Base-by-base conservation (phyloP, 2,329 filamentous ascomycete genomes). In the Colletotrichum agaves region DNA sequence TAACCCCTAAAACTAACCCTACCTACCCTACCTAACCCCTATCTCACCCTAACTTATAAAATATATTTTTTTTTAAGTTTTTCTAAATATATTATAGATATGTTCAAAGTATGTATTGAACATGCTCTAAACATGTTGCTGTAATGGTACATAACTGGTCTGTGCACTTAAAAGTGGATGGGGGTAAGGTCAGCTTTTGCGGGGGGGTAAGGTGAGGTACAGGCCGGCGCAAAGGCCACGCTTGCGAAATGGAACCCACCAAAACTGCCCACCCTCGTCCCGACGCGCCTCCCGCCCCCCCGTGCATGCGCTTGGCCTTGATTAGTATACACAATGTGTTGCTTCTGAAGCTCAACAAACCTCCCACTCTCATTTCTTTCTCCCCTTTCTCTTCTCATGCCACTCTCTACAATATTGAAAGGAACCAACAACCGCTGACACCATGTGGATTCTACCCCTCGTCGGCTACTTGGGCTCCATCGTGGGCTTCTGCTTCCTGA, bases 361-460 rank as follows among this genome's bases (percentile, higher is more conserved):
- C 27, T 8, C 6, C 27, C 6, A 27, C 23, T 41, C n/a, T 13
- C 23, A 15, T 49, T 39, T 19, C 21, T 35, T 31, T 27, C 57
- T 27, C 19, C 35, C 44, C 15, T 49, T 47, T 43, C 27, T 39
- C 21, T 43, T 33, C 17, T 50, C 58, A 66, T 66, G 63, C 35
- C 17, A 56, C 57, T 10, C 12, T 49, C 12, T 33, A 27, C 41
- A 39, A 41, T 23, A 33, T 27, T 53, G 3, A n/a, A 13, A 21
- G 11, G 55, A 21, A 49, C 13, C 19, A 2, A 52, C 43, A 7
- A 52, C 7, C n/a, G 10, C 46, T 44, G 69, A 67, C 77, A 88
- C 71, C 71, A 98, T 98, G 96, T 98, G 94, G 93, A 93, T 99
- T 83, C 84, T 99, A 76, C 94, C 95, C 74, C 83, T 98, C 47